phyloP scores from a whole-genome alignment of 306 rosid genomes.

The Gynostemma pentaphyllum region DNA sequence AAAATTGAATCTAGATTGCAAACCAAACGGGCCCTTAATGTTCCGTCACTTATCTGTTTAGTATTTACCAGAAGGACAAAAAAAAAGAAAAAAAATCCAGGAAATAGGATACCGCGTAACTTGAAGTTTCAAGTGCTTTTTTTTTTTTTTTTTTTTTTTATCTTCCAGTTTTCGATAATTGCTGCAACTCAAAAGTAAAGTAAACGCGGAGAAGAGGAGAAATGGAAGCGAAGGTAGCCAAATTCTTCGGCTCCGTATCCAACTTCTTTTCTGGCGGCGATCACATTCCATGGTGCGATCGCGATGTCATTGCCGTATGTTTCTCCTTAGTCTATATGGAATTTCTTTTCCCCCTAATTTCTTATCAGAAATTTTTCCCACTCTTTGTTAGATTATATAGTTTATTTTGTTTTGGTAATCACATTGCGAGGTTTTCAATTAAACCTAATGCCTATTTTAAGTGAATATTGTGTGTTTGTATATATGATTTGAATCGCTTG shows the following conservation, averaged over 20 bases:
- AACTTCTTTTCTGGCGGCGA: slow-evolving; percentile 74
- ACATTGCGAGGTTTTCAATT: not conserved
- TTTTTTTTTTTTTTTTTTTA: too few relatives aligned
- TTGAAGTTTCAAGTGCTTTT: too few relatives aligned
- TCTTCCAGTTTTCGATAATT: not conserved
- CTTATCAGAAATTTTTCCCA: not conserved
- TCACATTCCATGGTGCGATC: slow-evolving; percentile 63
- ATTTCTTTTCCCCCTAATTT: not conserved
- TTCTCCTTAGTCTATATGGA: too few relatives aligned
- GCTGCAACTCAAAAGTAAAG: not conserved
- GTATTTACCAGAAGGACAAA: too few relatives aligned
- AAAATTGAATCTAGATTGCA: too few relatives aligned
- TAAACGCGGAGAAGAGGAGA: not conserved
- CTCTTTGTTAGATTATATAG: not conserved
- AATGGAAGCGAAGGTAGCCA: slow-evolving; percentile 54
- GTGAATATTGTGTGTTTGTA: not conserved
- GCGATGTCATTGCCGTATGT: slow-evolving; percentile 51
- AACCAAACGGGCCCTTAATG: too few relatives aligned
- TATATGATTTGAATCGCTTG: not conserved
- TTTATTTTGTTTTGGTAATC: not conserved
- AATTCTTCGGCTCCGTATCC: slow-evolving; percentile 47
- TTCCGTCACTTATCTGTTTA: too few relatives aligned
- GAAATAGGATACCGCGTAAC: too few relatives aligned
- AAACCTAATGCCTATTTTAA: not conserved
- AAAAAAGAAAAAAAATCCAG: too few relatives aligned